Evolutionary conservation across 1,284 basidiomycete species (phyloP).

Genomic region (Melampsora americana): DNA sequence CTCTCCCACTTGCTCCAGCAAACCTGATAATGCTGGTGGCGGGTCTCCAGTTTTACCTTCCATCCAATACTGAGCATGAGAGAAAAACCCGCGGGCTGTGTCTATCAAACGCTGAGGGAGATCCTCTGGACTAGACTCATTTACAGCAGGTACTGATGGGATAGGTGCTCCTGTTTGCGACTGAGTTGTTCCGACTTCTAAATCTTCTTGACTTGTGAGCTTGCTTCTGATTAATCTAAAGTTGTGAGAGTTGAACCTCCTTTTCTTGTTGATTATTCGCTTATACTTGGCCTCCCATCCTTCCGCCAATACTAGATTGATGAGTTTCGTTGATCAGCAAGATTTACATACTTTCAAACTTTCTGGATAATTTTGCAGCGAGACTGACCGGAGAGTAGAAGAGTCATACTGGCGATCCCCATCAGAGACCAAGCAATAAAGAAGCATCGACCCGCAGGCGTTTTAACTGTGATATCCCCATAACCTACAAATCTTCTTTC

Average conservation of each 20-base stretch:
- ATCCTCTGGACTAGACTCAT: not conserved
- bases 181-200: not conserved
- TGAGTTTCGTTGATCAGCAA: not conserved
- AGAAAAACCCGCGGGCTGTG: conserved; percentile 30
- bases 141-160: not conserved
- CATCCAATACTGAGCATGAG: conserved; percentile 43
- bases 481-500: conserved; percentile 12
- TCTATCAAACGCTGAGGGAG: conserved; percentile 17
- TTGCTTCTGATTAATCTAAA: not conserved
- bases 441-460: conserved; percentile 30
- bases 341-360: not conserved
- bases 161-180: too few species aligned
- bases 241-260: not conserved
- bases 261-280: conserved; percentile 20
- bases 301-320: conserved; percentile 32
- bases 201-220: not conserved
- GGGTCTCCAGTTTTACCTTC: conserved; percentile 31
- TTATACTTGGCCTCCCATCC: conserved; percentile 40
- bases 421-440: conserved; percentile 41
- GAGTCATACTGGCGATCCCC: conserved; percentile 41
- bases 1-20: conserved; percentile 34
- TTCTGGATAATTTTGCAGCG: not conserved
- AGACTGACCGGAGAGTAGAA: conserved; percentile 31
- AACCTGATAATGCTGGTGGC: conserved; percentile 10
- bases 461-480: conserved; percentile 28